These are phyloP conservation scores for Mercurialis annua DNA, from an alignment of 345 rosid species.

Conservation along the genomic window DNA sequence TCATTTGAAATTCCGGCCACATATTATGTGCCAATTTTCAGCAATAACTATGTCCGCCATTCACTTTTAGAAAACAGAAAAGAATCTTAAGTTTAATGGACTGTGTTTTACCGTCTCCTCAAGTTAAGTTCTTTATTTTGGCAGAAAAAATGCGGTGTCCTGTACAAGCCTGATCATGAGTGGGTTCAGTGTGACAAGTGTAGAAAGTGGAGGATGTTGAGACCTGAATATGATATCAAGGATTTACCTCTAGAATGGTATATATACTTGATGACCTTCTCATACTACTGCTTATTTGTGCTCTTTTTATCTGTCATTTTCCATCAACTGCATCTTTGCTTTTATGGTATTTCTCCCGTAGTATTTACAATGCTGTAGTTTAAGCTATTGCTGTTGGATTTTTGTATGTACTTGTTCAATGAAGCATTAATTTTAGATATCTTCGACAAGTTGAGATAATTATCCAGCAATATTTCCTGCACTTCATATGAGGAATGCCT, in stretches of 20 bases:
- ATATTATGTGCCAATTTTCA: background rate
- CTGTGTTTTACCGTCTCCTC: no score
- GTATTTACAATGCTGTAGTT: background rate
- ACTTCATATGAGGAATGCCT: background rate
- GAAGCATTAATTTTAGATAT: no score
- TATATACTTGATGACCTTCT: background rate
- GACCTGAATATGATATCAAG: constrained; percentile 23
- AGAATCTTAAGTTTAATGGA: no score
- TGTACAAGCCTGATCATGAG: constrained; percentile 33
- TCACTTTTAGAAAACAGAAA: no score
- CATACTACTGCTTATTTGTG: background rate
- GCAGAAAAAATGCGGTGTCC: constrained; percentile 14
- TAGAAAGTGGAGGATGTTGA: constrained; percentile 37
- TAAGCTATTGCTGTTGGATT: no score
- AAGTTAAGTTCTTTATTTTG: background rate
- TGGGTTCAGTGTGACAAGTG: constrained; percentile 42
- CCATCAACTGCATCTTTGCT: background rate
- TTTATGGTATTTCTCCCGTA: background rate
- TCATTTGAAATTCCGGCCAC: background rate
- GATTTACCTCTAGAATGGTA: constrained; percentile 35
- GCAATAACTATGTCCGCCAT: background rate
- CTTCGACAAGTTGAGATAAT: no score
- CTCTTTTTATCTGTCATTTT: background rate
- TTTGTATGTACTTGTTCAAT: no score
- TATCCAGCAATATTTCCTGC: background rate